Conservation (phyloP, 495 filamentous ascomycete genomes). For the Venustampulla echinocandica region DNA sequence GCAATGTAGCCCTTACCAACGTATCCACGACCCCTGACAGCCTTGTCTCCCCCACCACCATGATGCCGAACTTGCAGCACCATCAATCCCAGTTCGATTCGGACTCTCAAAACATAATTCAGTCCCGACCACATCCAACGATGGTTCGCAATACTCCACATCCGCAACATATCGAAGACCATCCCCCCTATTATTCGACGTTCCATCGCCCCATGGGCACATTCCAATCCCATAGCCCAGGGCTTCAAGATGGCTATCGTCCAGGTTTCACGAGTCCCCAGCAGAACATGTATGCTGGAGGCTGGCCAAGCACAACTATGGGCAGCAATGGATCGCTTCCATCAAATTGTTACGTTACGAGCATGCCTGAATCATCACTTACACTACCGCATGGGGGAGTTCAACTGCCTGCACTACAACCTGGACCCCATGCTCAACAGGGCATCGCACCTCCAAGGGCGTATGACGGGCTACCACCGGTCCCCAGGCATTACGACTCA, state of each 20-base stretch:
- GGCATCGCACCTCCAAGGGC: conserved; percentile 8
- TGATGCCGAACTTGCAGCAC: not conserved
- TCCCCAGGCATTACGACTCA: not conserved
- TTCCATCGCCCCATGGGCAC: not conserved
- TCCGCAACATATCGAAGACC: not conserved
- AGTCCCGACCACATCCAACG: not conserved
- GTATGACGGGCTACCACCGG: conserved; percentile 1
- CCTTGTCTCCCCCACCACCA: conserved; percentile 9
- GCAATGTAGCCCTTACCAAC: not conserved
- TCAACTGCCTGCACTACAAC: conserved; percentile 15
- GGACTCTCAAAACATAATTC: not conserved
- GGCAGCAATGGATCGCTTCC: not conserved
- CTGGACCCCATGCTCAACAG: conserved; percentile 9
- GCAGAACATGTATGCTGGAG: conserved; percentile 3
- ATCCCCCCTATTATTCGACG: not conserved
- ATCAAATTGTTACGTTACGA: conserved; percentile 7
- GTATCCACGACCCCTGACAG: conserved; percentile 9
- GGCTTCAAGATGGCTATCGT: not conserved
- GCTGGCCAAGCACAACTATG: conserved; percentile 1
- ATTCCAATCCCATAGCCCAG: not conserved
- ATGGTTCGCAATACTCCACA: not conserved
- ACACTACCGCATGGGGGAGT: not conserved
- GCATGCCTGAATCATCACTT: conserved; percentile 7
- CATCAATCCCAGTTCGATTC: not conserved
- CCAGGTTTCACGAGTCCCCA: conserved; percentile 8